phyloP scores from a whole-genome alignment of 345 rosid species.

The Euphorbia lathyris region DNA sequence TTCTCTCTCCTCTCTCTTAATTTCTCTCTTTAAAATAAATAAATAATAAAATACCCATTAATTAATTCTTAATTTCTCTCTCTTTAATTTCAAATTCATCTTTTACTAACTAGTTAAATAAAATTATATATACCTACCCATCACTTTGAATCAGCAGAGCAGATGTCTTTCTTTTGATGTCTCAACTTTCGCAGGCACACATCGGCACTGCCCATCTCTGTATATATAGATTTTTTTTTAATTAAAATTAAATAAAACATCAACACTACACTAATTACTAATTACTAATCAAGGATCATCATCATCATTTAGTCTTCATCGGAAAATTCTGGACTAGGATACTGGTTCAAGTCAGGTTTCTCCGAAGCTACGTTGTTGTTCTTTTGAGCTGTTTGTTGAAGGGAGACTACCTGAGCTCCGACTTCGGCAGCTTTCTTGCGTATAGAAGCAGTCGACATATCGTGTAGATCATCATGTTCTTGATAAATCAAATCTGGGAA shows the following conservation, averaged over 20 bases:
- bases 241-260: not conserved
- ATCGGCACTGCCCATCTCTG: too few relatives aligned
- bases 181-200: too few relatives aligned
- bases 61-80: too few relatives aligned
- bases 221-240: too few relatives aligned
- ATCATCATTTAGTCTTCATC: conserved; percentile 12
- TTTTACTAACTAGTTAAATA: too few relatives aligned
- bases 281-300: not conserved
- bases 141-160: too few relatives aligned
- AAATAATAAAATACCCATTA: too few relatives aligned
- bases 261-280: not conserved
- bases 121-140: too few relatives aligned
- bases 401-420: conserved; percentile 43
- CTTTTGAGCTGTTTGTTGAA: not conserved
- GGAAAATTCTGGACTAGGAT: conserved; percentile 30
- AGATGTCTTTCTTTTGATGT: too few relatives aligned
- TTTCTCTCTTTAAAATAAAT: too few relatives aligned
- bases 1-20: too few relatives aligned
- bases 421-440: conserved; percentile 46
- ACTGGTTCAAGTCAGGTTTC: conserved; percentile 46
- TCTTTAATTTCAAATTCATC: too few relatives aligned
- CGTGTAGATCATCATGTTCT: conserved; percentile 12
- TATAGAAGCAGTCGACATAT: conserved; percentile 38
- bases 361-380: not conserved
- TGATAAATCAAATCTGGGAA: conserved; percentile 39